Conservation (phyloP, 2,329 filamentous ascomycete species). For the Sporothrix dimorphospora region DNA sequence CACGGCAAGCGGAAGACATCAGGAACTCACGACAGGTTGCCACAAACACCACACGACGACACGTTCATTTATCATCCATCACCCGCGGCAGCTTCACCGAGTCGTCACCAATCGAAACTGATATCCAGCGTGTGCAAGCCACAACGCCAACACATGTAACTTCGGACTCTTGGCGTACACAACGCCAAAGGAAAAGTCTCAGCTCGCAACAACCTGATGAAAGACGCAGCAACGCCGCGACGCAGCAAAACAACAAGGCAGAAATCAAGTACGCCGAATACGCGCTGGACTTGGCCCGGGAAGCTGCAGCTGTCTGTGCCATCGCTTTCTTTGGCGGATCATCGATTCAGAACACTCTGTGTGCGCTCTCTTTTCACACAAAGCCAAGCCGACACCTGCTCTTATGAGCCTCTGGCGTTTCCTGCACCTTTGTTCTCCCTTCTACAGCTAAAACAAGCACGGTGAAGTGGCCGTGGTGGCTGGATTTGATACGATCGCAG, state of each 20-base stretch:
- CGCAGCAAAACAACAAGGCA: not conserved
- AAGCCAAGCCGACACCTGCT: not conserved
- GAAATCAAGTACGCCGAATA: not conserved
- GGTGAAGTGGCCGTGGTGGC: not conserved
- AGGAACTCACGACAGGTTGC: not conserved
- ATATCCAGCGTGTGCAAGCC: not conserved
- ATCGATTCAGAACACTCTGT: not conserved
- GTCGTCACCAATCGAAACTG: not conserved
- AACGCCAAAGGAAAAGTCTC: not conserved
- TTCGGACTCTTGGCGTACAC: slow-evolving; percentile 15
- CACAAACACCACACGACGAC: slow-evolving; percentile 1
- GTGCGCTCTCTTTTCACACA: not conserved
- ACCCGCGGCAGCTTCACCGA: not conserved
- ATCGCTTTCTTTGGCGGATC: not conserved
- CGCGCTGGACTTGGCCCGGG: not conserved
- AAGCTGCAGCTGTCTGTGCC: not conserved
- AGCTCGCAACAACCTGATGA: not conserved
- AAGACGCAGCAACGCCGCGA: not conserved
- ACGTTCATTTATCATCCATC: slow-evolving; percentile 6
- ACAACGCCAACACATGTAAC: slow-evolving; percentile 11
- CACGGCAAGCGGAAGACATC: slow-evolving; percentile 16
- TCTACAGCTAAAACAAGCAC: not conserved
- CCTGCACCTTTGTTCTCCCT: not conserved
- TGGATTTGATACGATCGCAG: not conserved
- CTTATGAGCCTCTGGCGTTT: not conserved